These are phyloP conservation scores for Balansia obtecta DNA, from an alignment of 2,329 filamentous ascomycete genomes.

Conservation along the genomic window DNA sequence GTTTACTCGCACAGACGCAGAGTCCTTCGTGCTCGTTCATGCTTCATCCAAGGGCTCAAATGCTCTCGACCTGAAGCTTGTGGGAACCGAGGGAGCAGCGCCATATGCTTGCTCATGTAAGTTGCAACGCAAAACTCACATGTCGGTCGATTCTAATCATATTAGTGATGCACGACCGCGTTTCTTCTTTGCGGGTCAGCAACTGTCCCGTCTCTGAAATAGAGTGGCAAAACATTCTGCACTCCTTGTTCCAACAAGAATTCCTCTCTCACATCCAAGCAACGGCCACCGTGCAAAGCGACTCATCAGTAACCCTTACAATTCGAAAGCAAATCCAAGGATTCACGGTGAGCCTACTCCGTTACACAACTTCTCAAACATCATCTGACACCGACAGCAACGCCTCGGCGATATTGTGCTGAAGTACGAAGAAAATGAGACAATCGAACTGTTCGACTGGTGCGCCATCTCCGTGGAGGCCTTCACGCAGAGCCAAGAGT, in stretches of 20 bases:
- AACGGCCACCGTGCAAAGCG: slow-evolving; percentile 43
- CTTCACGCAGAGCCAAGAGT: slow-evolving; percentile 30
- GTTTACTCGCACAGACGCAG: slow-evolving; percentile 42
- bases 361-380: not conserved
- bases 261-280: slow-evolving; percentile 42
- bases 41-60: slow-evolving; percentile 36
- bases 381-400: slow-evolving; percentile 36
- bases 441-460: slow-evolving; percentile 59
- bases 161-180: slow-evolving; percentile 43
- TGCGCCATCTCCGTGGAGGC: slow-evolving; percentile 44
- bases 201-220: slow-evolving; percentile 41
- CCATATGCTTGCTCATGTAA: slow-evolving; percentile 47
- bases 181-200: slow-evolving; percentile 38
- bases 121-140: slow-evolving; percentile 11
- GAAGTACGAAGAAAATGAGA: slow-evolving; percentile 39
- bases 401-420: slow-evolving; percentile 54
- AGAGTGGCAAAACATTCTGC: slow-evolving; percentile 57
- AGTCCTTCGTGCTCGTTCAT: slow-evolving; percentile 48
- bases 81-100: slow-evolving; percentile 54
- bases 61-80: slow-evolving; percentile 51
- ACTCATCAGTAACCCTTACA: slow-evolving; percentile 43
- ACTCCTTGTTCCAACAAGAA: slow-evolving; percentile 40
- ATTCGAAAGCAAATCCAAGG: slow-evolving; percentile 54
- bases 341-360: slow-evolving; percentile 44
- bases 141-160: not conserved